Conservation (phyloP, 148 eudicot genomes). For the Simmondsia chinensis region DNA sequence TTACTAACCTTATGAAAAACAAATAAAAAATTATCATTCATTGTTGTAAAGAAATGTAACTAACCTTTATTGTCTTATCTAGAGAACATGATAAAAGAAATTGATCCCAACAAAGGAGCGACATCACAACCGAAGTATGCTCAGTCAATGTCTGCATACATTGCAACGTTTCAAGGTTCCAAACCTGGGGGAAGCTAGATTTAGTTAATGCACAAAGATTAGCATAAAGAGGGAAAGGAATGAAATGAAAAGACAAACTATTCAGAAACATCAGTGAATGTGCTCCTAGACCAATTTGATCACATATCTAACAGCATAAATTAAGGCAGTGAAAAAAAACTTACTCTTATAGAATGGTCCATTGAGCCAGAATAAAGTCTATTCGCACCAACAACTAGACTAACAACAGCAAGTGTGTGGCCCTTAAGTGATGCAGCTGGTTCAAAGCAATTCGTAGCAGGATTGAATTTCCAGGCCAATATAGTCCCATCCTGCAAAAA, state of each 20-base stretch:
- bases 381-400: slow-evolving; percentile 84
- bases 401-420: slow-evolving; percentile 71
- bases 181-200: slow-evolving; percentile 44
- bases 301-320: neutral
- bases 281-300: too few relatives aligned
- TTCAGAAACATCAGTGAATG: too few relatives aligned
- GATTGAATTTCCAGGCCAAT: slow-evolving; percentile 89
- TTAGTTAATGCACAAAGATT: too few relatives aligned
- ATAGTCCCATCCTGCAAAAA: slow-evolving; percentile 68
- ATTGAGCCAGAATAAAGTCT: slow-evolving; percentile 95
- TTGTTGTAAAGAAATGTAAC: neutral
- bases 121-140: slow-evolving; percentile 84
- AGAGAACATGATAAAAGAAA: slow-evolving; percentile 81
- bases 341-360: slow-evolving; percentile 75
- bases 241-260: slow-evolving; percentile 1
- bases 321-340: slow-evolving; percentile 7
- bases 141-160: slow-evolving; percentile 78
- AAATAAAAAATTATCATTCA: too few relatives aligned
- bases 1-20: neutral
- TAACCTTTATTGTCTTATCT: slow-evolving; percentile 84
- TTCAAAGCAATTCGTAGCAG: slow-evolving; percentile 64
- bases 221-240: neutral
- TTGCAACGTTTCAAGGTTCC: slow-evolving; percentile 92
- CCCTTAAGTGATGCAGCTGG: slow-evolving; percentile 84
- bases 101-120: slow-evolving; percentile 97